Percentiles rank a stretch among this genome's conserved stretches.
These are phyloP conservation scores for Curvularia hawaiiensis DNA, from an alignment of 2,329 filamentous ascomycete species.

Conservation along the genomic window DNA sequence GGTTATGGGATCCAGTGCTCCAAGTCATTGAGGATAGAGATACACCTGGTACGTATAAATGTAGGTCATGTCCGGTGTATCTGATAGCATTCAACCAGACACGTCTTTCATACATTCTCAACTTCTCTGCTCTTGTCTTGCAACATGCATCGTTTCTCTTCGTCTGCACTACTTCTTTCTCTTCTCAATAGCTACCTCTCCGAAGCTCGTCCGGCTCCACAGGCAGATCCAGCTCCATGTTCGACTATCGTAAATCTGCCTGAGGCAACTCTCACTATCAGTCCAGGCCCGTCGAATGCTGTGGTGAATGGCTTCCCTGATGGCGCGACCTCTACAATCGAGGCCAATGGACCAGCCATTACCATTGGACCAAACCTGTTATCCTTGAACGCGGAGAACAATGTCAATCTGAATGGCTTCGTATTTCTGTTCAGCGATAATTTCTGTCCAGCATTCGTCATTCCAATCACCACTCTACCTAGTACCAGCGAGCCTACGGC, in stretches of 20 bases:
- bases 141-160: not conserved
- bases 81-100: not conserved
- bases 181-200: not conserved
- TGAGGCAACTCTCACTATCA: not conserved
- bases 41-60: not conserved
- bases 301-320: not conserved
- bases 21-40: not conserved
- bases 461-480: not conserved
- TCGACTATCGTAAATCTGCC: not conserved
- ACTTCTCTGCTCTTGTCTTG: not conserved
- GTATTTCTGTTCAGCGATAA: not conserved
- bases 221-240: not conserved
- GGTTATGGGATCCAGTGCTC: not conserved
- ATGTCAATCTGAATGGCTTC: not conserved
- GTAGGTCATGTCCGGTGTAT: not conserved
- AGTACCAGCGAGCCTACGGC: not conserved
- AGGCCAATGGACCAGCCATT: not conserved
- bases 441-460: not conserved
- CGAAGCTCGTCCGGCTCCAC: not conserved
- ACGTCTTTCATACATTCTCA: not conserved
- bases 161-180: not conserved
- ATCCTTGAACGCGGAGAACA: not conserved
- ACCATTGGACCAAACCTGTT: not conserved
- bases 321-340: not conserved
- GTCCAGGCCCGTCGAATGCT: not conserved